Evolutionary conservation across 208 protist genomes (phyloP).

Genomic region (Trypanosoma caninum): DNA sequence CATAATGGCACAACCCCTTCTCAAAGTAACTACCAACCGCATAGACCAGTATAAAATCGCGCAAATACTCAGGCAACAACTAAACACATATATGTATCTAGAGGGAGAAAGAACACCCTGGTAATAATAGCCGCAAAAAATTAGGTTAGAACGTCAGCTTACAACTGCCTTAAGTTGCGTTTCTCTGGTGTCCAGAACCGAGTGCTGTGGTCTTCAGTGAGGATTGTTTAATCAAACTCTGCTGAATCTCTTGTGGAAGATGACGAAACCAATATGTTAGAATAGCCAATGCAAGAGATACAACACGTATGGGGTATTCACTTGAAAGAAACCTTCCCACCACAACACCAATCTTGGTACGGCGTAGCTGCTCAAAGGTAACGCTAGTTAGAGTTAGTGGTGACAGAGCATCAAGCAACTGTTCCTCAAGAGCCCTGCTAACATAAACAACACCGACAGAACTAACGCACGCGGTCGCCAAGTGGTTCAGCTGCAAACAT

Average conservation of each 20-base stretch:
- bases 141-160: no score
- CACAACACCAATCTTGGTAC: slow-evolving; percentile 45
- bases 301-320: slow-evolving; percentile 34
- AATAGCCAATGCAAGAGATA: slow-evolving; percentile 54
- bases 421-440: slow-evolving; percentile 21
- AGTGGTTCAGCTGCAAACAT: slow-evolving; percentile 1
- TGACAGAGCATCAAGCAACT: slow-evolving; percentile 37
- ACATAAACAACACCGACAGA: background rate
- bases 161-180: no score
- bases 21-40: no score
- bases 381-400: slow-evolving; percentile 38
- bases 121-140: no score
- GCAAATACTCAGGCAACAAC: no score
- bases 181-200: slow-evolving; percentile 28
- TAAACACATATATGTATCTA: no score
- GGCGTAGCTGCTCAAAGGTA: slow-evolving; percentile 55
- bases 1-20: no score
- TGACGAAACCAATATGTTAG: slow-evolving; percentile 70
- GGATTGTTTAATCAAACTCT: slow-evolving; percentile 31
- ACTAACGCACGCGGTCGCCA: slow-evolving; percentile 3
- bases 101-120: no score
- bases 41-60: no score
- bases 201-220: slow-evolving; percentile 41
- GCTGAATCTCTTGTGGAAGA: slow-evolving; percentile 39
- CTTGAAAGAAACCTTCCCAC: slow-evolving; percentile 52